Percentiles rank a stretch among this genome's conserved stretches.
These are phyloP conservation scores for Colletotrichum falcatum DNA, from an alignment of 2,329 filamentous ascomycete genomes.

Conservation along the genomic window DNA sequence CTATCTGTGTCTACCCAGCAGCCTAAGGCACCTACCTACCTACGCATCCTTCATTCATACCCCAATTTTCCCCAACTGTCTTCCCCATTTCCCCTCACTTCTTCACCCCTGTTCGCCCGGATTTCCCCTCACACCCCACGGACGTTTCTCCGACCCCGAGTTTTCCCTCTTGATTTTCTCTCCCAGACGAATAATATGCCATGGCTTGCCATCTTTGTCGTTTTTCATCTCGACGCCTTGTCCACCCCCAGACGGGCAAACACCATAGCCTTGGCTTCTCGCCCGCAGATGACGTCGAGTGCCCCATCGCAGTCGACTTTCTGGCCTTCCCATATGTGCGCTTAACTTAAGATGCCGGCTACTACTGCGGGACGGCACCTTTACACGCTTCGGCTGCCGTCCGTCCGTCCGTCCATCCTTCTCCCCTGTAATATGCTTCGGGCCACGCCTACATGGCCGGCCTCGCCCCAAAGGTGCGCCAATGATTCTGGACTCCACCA, in stretches of 20 bases:
- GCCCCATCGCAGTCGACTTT: constrained; percentile 2
- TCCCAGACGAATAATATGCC: too few species aligned
- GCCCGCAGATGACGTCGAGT: constrained; percentile 33
- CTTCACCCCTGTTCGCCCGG: neutral
- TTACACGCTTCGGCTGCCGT: neutral
- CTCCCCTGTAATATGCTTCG: neutral
- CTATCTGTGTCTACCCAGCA: too few species aligned
- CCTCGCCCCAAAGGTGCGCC: neutral
- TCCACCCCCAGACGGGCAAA: neutral
- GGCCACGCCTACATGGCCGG: constrained; percentile 1
- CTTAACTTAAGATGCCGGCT: constrained; percentile 26
- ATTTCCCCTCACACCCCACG: constrained; percentile 19
- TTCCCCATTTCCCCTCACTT: neutral
- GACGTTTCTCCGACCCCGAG: neutral
- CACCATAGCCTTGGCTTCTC: constrained; percentile 24
- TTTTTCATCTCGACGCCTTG: neutral
- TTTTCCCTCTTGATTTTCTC: neutral
- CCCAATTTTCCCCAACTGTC: constrained; percentile 28
- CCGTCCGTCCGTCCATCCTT: neutral
- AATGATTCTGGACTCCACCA: constrained; percentile 3
- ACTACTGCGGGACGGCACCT: too few species aligned
- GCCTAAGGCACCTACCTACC: too few species aligned
- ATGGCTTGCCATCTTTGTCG: too few species aligned
- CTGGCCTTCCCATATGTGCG: constrained; percentile 34
- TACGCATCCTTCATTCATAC: too few species aligned